Evolutionary conservation across 257 asterid genomes (phyloP), one percentile per base, ranked within the genome.

Genomic region (Coffea eugenioides): DNA sequence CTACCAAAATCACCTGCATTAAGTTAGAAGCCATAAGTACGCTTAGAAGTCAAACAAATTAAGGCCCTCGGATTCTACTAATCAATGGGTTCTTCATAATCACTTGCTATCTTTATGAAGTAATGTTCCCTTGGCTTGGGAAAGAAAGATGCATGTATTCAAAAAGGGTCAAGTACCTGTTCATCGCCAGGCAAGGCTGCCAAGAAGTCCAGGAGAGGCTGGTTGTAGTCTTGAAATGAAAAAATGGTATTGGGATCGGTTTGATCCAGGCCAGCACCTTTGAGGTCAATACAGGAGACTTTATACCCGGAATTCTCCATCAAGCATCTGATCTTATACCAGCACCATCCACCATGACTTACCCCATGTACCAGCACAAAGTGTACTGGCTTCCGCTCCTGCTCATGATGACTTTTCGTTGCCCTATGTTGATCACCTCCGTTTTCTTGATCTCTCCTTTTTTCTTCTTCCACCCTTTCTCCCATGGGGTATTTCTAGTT

Each of bases 281-380:
- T 91, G 52, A 95, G 98, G 88, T 95, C 99, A 31, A 93, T 82
- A 82, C 97, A 95, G 4, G 97, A 36, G 2, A 91, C 99, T 79
- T 39, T 88, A 85, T 92, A 91, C 20, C 98, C 98, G 0, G 85
- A 77, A 41, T 75, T 91, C 82, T 93, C 98, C 89, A 95, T 85
- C 0, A 90, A 85, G 77, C 89, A 85, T 77, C 77, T 85, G 45
- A 95, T 82, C 80, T 92, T 95, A 89, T 92, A 95, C 97, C 99
- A 95, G 80, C 97, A 90, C 99, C 98, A 95, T 4, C 87, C 97
- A 6, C 99, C 98, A 3, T 90, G 92, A 0, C 89, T 39, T 0
- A 92, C 9, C 20, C 99, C 99, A 39, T 95, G 99, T 10, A 95
- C 80, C 39, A 95, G 81, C 23, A 95, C 99, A 27, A 95, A 95